A percentile compares a stretch with the other conserved stretches of the same genome.
These are phyloP conservation scores for Fusarium sp. DNA, from an alignment of 2,329 filamentous ascomycete genomes.

Conservation along the genomic window DNA sequence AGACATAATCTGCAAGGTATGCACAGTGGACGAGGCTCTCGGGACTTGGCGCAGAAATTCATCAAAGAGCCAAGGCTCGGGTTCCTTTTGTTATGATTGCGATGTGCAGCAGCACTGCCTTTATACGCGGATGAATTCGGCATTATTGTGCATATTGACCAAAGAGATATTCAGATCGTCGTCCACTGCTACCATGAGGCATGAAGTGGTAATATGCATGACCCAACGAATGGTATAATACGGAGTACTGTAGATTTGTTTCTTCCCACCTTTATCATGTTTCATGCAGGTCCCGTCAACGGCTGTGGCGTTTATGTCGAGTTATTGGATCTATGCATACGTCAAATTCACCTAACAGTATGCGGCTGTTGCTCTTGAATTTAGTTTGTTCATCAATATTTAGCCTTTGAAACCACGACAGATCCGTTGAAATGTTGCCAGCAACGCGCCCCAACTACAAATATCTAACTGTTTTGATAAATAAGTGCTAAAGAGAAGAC, in stretches of 20 bases:
- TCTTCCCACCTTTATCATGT: background rate
- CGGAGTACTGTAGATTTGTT: background rate
- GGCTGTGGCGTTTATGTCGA: background rate
- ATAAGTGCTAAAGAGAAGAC: background rate
- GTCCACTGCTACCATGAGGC: background rate
- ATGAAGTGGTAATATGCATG: background rate
- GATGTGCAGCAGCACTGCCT: constrained; percentile 23
- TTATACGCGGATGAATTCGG: background rate
- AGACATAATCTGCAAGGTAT: background rate
- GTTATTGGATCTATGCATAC: background rate
- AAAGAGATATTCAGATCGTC: constrained; percentile 22
- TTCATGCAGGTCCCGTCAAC: constrained; percentile 12
- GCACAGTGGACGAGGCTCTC: background rate
- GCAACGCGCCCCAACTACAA: too few relatives aligned
- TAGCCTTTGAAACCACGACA: background rate
- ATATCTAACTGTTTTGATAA: background rate
- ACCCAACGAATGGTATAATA: background rate
- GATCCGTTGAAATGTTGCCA: background rate
- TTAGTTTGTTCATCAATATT: background rate
- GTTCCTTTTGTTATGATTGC: constrained; percentile 10
- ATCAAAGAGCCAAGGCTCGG: constrained; percentile 4
- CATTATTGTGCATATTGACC: background rate
- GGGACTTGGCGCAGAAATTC: background rate
- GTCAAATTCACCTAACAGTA: background rate
- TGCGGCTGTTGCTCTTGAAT: background rate